Evolutionary conservation across 352 stramenopile genomes (phyloP).

Genomic region (Pythium phragmiticola): DNA sequence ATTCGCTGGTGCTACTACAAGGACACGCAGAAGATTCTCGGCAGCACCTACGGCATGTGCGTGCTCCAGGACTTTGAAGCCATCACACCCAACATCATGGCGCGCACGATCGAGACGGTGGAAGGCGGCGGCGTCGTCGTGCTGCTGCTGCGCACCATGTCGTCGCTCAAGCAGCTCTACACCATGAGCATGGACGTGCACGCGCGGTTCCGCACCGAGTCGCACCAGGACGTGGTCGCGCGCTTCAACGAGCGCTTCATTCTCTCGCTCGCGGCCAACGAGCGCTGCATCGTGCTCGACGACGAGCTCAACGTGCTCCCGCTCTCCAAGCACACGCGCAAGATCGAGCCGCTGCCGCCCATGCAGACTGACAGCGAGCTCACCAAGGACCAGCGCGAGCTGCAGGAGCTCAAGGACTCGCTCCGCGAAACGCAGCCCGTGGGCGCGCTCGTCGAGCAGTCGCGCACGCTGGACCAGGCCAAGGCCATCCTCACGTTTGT

Average conservation of each 20-base stretch:
- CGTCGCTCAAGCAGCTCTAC: constrained; percentile 98
- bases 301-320: constrained; percentile 99
- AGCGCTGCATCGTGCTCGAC: constrained; percentile 97
- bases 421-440: constrained; percentile 95
- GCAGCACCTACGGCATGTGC: constrained; percentile 97
- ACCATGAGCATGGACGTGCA: constrained; percentile 98
- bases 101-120: constrained; percentile 99
- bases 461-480: constrained; percentile 94
- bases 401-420: constrained; percentile 94
- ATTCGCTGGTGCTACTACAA: constrained; percentile 99
- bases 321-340: constrained; percentile 91
- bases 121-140: constrained; percentile 97
- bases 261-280: constrained; percentile 94
- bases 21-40: constrained; percentile 98
- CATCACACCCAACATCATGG: constrained; percentile 99
- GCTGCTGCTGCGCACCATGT: constrained; percentile 97
- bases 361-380: constrained; percentile 55
- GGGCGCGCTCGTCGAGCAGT: constrained; percentile 93
- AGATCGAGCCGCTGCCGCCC: constrained; percentile 83
- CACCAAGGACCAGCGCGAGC: constrained; percentile 83
- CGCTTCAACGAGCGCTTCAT: constrained; percentile 99
- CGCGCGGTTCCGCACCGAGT: constrained; percentile 89
- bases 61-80: constrained; percentile 99
- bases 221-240: constrained; percentile 94
- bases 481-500: constrained; percentile 97